These are phyloP conservation scores for Phytophthora nicotianae DNA, from an alignment of 352 stramenopile genomes.

Conservation along the genomic window DNA sequence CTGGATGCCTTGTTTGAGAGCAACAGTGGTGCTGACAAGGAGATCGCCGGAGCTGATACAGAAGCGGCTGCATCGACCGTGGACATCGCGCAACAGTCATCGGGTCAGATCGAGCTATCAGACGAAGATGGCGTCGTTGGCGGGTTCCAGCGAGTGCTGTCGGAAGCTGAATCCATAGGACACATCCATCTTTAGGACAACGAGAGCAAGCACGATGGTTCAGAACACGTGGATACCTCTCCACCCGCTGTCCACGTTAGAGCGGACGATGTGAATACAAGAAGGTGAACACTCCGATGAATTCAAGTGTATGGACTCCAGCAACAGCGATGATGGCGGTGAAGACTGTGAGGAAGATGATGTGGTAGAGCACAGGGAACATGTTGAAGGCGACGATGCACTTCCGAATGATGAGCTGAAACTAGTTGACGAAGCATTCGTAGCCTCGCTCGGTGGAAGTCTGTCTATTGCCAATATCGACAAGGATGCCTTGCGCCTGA, in stretches of 20 bases:
- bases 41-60: background rate
- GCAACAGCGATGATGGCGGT: too few relatives aligned
- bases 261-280: background rate
- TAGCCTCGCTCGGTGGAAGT: background rate
- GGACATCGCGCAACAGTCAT: background rate
- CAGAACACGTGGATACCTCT: background rate
- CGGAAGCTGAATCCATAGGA: background rate
- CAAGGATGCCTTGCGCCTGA: background rate
- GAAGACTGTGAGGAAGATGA: too few relatives aligned
- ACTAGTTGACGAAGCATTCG: background rate
- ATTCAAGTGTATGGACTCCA: too few relatives aligned
- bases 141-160: background rate
- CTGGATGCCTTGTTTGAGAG: constrained; percentile 3
- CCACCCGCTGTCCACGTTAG: background rate
- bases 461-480: background rate
- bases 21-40: background rate
- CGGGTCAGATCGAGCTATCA: background rate
- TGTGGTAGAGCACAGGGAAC: too few relatives aligned
- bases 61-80: background rate
- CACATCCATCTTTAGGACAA: background rate
- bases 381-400: background rate
- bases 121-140: background rate
- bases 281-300: too few relatives aligned
- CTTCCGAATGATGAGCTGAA: background rate
- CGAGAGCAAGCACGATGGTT: background rate